phyloP scores from a whole-genome alignment of 2,329 filamentous ascomycete genomes.

The Penicillium sp. region DNA sequence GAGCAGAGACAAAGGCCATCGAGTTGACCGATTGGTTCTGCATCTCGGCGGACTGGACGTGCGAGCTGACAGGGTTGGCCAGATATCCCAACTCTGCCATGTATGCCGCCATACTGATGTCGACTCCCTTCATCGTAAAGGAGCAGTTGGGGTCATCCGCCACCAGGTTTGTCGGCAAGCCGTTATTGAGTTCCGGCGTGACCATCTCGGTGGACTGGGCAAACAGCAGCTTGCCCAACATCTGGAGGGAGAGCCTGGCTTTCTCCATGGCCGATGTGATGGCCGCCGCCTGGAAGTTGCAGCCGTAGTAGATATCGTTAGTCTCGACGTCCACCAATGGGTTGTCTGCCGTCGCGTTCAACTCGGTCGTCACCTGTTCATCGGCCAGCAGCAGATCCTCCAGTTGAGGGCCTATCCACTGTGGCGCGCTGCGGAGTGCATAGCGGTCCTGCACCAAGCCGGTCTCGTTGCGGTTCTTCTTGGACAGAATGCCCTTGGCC shows the following conservation, averaged over 20 bases:
- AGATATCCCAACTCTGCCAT: conserved; percentile 64
- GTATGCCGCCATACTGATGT: conserved; percentile 67
- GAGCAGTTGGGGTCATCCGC: conserved; percentile 41
- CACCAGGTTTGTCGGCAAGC: conserved; percentile 63
- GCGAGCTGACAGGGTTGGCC: conserved; percentile 62
- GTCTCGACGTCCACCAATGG: conserved; percentile 57
- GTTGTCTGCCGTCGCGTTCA: conserved; percentile 72
- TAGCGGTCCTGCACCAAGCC: conserved; percentile 65
- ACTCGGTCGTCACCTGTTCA: conserved; percentile 60
- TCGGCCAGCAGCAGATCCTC: conserved; percentile 64
- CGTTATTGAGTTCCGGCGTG: conserved; percentile 60
- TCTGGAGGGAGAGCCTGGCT: conserved; percentile 52
- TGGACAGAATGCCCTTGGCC: too few relatives aligned
- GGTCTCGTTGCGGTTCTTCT: conserved; percentile 20
- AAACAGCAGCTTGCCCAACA: conserved; percentile 65
- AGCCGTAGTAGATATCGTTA: conserved; percentile 58
- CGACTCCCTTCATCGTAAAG: conserved; percentile 66
- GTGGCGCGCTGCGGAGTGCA: conserved; percentile 62
- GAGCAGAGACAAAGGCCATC: conserved; percentile 60
- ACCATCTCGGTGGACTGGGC: conserved; percentile 65
- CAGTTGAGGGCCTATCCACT: conserved; percentile 69
- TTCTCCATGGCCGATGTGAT: conserved; percentile 69
- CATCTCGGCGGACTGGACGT: conserved; percentile 69
- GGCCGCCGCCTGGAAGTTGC: conserved; percentile 67
- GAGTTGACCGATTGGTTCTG: conserved; percentile 69